Evolutionary conservation across 495 filamentous ascomycete genomes (phyloP), one percentile per base, ranked within the genome.

Genomic region (Thermothielavioides terrestris): DNA sequence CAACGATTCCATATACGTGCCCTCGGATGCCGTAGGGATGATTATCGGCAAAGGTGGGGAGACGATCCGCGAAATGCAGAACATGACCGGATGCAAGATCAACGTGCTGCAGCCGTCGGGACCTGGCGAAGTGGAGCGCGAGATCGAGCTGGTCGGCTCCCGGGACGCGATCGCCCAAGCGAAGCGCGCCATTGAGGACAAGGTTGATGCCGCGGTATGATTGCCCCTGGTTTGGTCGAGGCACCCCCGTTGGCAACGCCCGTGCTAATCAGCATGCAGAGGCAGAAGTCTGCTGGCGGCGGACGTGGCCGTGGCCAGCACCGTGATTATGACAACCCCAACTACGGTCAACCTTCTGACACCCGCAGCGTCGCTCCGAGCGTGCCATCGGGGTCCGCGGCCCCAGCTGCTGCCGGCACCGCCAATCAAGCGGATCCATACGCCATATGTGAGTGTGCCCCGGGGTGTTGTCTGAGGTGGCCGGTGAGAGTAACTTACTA

Each of bases 21-120:
- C 87, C 2, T 88, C 84, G 14, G 87, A 92, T 58, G 83, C 87
- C 8, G 87, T 92, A 18, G 87, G 87, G 43, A 92, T 92, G 87
- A 90, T 91, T 50, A 91, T 91, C 48, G 86, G 86, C 54, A 89
- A 89, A 69, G 84, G 86, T 42, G 86, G 86, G 42, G 86, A 91
- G 64, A 88, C 86, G 0, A 90, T 91, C 59, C 86, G 86, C 42
- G 86, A 90, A 56, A 89, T 89, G 82, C 86, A 91, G 58, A 77
- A 78, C 54, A 77, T 72, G 5, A 89, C 86, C 0, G 83, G 84
- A 20, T 92, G 87, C 75, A 89, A 90, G 71, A 91, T 92, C 73
- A 92, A 92, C 51, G 87, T 92, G 15, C 84, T 86, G 21, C 81
- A 79, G 43, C 77, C 83, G 3, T 80, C 76, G 3, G 83, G 83